Base-by-base conservation (phyloP, 768 basidiomycete genomes). In the Leccinum imitatum region DNA sequence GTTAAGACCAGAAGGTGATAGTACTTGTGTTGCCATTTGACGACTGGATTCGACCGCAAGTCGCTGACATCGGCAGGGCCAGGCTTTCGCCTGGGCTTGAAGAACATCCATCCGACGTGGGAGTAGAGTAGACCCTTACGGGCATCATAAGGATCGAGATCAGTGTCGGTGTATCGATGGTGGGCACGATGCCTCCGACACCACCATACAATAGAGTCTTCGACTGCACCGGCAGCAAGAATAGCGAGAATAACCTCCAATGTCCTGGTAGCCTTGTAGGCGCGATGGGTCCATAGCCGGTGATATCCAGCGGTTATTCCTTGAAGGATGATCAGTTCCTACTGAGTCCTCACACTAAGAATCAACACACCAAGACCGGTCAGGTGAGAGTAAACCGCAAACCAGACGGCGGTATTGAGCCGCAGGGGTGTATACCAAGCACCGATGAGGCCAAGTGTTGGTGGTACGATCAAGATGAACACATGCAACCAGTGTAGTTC, bases 151-250 rank as follows among this genome's bases (percentile, higher is more conserved):
- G 93, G 93, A 76, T 95, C 93, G 64, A 96, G 88, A 56, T 93
- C 90, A 65, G 93, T 96, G 78, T 95, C 94, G 63, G 93, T 96
- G 79, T 95, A 95, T 41, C 93, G 84, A 71, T 95, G 94, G 74
- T 95, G 93, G 3, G 95, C 94, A 59, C 95, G 90, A 79, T 98
- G 95, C 51, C 93, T 93, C 54, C 94, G 84, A 31, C 87, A 87
- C 95, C 95, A 98, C 95, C 95, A 97, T 71, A 91, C 91, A 80
- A 98, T 95, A 23, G 94, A 95, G 7, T 93, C 94, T 71, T 98
- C 85, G 55, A 94, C 88, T 8, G 92, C 93, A 46, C 95, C 95
- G 1, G 92, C 87, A 58, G 93, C 95, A 10, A 87, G 86, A 44
- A 89, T 69, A 33, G 93, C 91, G 50, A 96, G 84, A 70, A 85